Percentiles rank a stretch among this genome's conserved stretches.
Evolutionary conservation across 495 filamentous ascomycete genomes (phyloP).

Genomic region (Neurospora sp.): DNA sequence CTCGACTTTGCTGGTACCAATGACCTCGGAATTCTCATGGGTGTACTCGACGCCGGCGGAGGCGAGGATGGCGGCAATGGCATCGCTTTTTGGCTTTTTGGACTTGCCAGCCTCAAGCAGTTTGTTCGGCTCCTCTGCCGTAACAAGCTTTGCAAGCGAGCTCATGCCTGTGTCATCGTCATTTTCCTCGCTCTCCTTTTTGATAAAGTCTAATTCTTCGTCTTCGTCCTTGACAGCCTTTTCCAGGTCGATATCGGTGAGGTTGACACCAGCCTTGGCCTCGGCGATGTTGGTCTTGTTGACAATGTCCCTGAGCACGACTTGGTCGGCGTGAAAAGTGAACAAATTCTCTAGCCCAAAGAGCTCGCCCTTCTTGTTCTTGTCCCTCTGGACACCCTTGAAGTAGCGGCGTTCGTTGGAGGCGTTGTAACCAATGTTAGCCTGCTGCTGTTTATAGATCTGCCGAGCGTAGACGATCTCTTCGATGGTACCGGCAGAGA

Average conservation of each 20-base stretch:
- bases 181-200: conserved; percentile 35
- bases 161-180: conserved; percentile 58
- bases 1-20: conserved; percentile 81
- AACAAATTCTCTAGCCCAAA: conserved; percentile 90
- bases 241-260: conserved; percentile 58
- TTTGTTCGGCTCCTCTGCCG: conserved; percentile 38
- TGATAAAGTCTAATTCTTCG: conserved; percentile 26
- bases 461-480: conserved; percentile 96
- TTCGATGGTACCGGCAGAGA: conserved; percentile 91
- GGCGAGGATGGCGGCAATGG: conserved; percentile 81
- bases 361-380: conserved; percentile 75
- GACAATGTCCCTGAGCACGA: conserved; percentile 81
- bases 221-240: conserved; percentile 46
- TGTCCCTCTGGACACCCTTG: conserved; percentile 81
- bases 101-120: conserved; percentile 16
- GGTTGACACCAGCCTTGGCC: conserved; percentile 71
- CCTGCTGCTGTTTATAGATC: conserved; percentile 98
- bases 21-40: conserved; percentile 92
- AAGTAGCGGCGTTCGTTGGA: conserved; percentile 90
- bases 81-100: conserved; percentile 48
- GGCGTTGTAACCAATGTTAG: conserved; percentile 93
- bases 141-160: conserved; percentile 64
- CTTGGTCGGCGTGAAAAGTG: conserved; percentile 65
- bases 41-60: conserved; percentile 89
- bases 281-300: conserved; percentile 98